Evolutionary conservation across 495 filamentous ascomycete species (phyloP).

Genomic region (Friedmanniomyces simplex): DNA sequence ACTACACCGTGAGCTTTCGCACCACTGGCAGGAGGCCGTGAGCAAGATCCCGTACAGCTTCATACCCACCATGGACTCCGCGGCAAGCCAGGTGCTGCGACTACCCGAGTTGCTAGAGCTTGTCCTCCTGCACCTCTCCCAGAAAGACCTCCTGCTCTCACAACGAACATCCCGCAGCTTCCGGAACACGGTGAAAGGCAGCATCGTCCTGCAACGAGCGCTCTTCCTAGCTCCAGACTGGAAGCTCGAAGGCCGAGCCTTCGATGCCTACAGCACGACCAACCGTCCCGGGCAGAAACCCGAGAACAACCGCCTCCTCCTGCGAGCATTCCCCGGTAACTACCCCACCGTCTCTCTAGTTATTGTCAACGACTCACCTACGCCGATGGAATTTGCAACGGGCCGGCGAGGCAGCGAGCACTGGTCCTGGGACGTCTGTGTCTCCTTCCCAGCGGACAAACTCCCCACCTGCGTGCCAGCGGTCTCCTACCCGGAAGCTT

Average conservation of each 20-base stretch:
- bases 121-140: constrained; percentile 18
- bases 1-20: too few relatives aligned
- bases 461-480: background rate
- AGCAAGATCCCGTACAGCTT: background rate
- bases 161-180: constrained; percentile 30
- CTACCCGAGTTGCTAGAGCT: constrained; percentile 24
- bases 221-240: constrained; percentile 24
- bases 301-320: constrained; percentile 18
- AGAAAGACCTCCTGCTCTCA: constrained; percentile 19
- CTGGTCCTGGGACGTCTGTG: constrained; percentile 16
- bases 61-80: background rate
- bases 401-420: constrained; percentile 5
- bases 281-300: constrained; percentile 3
- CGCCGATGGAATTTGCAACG: background rate
- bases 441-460: constrained; percentile 15
- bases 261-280: constrained; percentile 1
- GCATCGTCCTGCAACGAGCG: constrained; percentile 13
- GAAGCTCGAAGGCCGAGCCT: constrained; percentile 3
- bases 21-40: background rate
- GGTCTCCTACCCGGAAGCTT: constrained; percentile 16
- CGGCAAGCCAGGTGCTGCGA: constrained; percentile 11
- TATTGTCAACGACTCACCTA: constrained; percentile 3
- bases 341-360: constrained; percentile 21
- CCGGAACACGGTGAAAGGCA: constrained; percentile 22
- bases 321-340: constrained; percentile 16